Percentiles rank a stretch among this genome's conserved stretches.
Conservation (phyloP, 2,329 filamentous ascomycete species). For the Endocalyx cinctus region DNA sequence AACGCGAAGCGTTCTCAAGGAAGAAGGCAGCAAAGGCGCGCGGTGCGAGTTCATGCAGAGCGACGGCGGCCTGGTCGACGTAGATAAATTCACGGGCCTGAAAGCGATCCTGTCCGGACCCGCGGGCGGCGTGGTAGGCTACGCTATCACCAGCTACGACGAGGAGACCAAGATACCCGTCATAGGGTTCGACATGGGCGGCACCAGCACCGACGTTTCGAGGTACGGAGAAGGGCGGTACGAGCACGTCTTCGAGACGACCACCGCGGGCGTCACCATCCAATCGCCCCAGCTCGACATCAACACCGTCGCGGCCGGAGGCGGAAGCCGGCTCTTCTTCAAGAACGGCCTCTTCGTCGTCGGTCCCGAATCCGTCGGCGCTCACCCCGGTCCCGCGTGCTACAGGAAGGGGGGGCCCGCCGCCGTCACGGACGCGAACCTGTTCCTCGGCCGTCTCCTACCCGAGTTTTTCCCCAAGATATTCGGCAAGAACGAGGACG, state of each 20-base stretch:
- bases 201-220: constrained; percentile 87
- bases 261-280: constrained; percentile 88
- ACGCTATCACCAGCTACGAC: constrained; percentile 88
- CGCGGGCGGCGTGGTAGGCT: constrained; percentile 89
- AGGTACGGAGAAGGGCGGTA: constrained; percentile 81
- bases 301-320: constrained; percentile 90
- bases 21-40: constrained; percentile 61
- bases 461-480: constrained; percentile 95
- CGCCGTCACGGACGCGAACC: constrained; percentile 90
- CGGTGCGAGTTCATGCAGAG: constrained; percentile 96
- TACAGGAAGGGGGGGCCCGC: constrained; percentile 86
- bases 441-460: constrained; percentile 77
- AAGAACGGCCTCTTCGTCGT: constrained; percentile 86
- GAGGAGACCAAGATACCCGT: constrained; percentile 75
- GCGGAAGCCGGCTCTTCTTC: constrained; percentile 81
- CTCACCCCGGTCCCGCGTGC: constrained; percentile 84
- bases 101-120: constrained; percentile 84
- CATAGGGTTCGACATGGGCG: constrained; percentile 90
- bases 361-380: constrained; percentile 82
- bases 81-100: constrained; percentile 77
- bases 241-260: constrained; percentile 92
- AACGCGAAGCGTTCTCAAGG: constrained; percentile 65
- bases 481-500: constrained; percentile 83
- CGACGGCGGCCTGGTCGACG: constrained; percentile 69
- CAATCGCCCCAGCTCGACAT: constrained; percentile 91